Evolutionary conservation across 2,329 filamentous ascomycete species (phyloP).

Genomic region (Xylariaceae sp.): DNA sequence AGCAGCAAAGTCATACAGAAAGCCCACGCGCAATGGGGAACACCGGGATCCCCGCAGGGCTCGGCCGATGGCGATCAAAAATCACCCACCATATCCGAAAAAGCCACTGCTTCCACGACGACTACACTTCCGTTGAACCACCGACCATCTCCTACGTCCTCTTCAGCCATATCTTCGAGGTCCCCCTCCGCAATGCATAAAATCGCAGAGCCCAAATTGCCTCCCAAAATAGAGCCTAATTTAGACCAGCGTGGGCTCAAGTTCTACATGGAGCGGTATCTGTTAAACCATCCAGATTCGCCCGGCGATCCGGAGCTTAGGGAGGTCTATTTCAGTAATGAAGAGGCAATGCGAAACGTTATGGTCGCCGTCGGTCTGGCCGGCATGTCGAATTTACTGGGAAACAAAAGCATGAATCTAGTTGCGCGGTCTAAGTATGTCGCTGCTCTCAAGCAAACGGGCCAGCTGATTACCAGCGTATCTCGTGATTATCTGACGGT

Average conservation of each 20-base stretch:
- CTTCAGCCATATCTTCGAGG: background rate
- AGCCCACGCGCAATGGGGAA: slow-evolving; percentile 48
- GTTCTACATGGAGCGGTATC: slow-evolving; percentile 48
- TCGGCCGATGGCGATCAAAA: slow-evolving; percentile 21
- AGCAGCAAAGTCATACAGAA: slow-evolving; percentile 57
- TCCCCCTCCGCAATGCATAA: slow-evolving; percentile 9
- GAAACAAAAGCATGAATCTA: slow-evolving; percentile 41
- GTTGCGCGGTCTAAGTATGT: slow-evolving; percentile 50
- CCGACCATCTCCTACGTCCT: background rate
- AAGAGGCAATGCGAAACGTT: slow-evolving; percentile 40
- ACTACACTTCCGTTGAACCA: slow-evolving; percentile 14
- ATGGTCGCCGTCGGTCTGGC: slow-evolving; percentile 55
- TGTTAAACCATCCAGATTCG: slow-evolving; percentile 48
- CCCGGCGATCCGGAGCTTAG: slow-evolving; percentile 37
- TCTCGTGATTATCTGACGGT: slow-evolving; percentile 35
- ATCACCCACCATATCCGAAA: slow-evolving; percentile 18
- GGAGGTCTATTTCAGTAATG: slow-evolving; percentile 33
- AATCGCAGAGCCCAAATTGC: slow-evolving; percentile 22
- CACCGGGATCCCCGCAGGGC: slow-evolving; percentile 25
- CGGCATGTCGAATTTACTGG: slow-evolving; percentile 49
- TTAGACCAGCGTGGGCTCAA: slow-evolving; percentile 43
- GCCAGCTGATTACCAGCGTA: slow-evolving; percentile 35
- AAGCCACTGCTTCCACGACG: slow-evolving; percentile 6
- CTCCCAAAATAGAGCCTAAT: slow-evolving; percentile 37
- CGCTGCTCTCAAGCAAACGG: slow-evolving; percentile 44